phyloP scores from a whole-genome alignment of 331 rosid species.

The Arachis monticola region DNA sequence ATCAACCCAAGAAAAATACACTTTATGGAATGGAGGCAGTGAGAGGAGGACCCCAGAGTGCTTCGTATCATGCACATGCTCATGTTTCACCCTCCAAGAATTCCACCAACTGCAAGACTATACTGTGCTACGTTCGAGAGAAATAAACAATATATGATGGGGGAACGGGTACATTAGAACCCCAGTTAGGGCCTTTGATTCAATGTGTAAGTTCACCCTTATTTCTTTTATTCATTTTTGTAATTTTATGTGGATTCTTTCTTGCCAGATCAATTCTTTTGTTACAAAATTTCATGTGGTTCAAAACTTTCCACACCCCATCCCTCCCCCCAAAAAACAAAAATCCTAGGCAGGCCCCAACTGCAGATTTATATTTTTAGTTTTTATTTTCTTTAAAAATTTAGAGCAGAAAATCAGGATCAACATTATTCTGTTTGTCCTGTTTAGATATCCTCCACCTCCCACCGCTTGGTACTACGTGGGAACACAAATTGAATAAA shows the following conservation, averaged over 20 bases:
- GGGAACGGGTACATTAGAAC: slow-evolving; percentile 27
- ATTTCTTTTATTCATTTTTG: slow-evolving; percentile 26
- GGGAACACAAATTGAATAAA: slow-evolving; percentile 17
- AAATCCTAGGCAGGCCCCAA: slow-evolving; percentile 3
- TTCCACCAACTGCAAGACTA: slow-evolving; percentile 41
- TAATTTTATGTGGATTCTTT: slow-evolving; percentile 59
- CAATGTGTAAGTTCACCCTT: slow-evolving; percentile 45
- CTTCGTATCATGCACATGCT: slow-evolving; percentile 22
- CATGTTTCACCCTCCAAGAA: slow-evolving; percentile 41
- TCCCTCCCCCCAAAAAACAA: too few relatives aligned
- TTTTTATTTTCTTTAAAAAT: slow-evolving; percentile 28
- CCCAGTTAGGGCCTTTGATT: slow-evolving; percentile 45
- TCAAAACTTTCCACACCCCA: slow-evolving; percentile 38
- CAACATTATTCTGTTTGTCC: slow-evolving; percentile 32
- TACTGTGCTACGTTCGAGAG: slow-evolving; percentile 39
- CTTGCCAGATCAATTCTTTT: slow-evolving; percentile 67
- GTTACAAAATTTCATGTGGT: slow-evolving; percentile 57
- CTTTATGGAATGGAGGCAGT: slow-evolving; percentile 7
- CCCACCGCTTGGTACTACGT: slow-evolving; percentile 1
- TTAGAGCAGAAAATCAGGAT: slow-evolving; percentile 24
- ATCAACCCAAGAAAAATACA: slow-evolving; percentile 1
- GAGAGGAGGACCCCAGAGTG: slow-evolving; percentile 32
- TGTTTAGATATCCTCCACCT: slow-evolving; percentile 5
- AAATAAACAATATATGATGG: slow-evolving; percentile 29
- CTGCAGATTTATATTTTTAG: slow-evolving; percentile 12